phyloP scores from a whole-genome alignment of 352 stramenopile species.

The Phytophthora syringae region DNA sequence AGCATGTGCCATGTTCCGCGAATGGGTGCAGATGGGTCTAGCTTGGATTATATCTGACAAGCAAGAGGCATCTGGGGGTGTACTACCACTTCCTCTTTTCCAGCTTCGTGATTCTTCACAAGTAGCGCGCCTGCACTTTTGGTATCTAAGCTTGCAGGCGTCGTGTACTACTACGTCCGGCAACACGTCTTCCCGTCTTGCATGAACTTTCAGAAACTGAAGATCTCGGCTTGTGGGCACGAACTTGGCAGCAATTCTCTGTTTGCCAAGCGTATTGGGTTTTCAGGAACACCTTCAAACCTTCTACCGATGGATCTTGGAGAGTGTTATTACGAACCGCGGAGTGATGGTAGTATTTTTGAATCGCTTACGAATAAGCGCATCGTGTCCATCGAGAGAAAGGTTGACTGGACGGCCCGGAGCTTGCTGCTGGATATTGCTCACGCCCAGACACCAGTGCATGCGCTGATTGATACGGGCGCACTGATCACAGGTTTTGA shows the following conservation, averaged over 20 bases:
- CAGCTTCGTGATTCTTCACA: slow-evolving; percentile 97
- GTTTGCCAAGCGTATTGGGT: slow-evolving; percentile 97
- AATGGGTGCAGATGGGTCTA: slow-evolving; percentile 72
- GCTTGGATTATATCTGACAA: slow-evolving; percentile 35
- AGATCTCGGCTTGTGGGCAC: slow-evolving; percentile 99
- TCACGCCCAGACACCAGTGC: slow-evolving; percentile 68
- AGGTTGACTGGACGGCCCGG: slow-evolving; percentile 81
- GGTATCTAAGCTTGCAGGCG: slow-evolving; percentile 92
- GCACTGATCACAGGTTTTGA: slow-evolving; percentile 92
- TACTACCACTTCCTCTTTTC: slow-evolving; percentile 96
- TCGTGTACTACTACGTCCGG: slow-evolving; percentile 98
- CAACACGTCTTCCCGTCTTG: slow-evolving; percentile 99
- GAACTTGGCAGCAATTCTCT: slow-evolving; percentile 98
- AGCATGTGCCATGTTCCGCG: slow-evolving; percentile 77
- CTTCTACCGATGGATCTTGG: slow-evolving; percentile 98
- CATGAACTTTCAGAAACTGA: slow-evolving; percentile 99
- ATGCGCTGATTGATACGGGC: slow-evolving; percentile 92
- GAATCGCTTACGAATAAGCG: slow-evolving; percentile 94
- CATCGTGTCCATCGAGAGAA: slow-evolving; percentile 90
- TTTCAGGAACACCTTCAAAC: slow-evolving; percentile 99
- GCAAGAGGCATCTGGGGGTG: slow-evolving; percentile 49
- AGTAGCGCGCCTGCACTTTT: slow-evolving; percentile 95
- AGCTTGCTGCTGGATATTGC: slow-evolving; percentile 86
- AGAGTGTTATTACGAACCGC: slow-evolving; percentile 98
- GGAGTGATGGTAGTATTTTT: slow-evolving; percentile 98